phyloP scores from a whole-genome alignment of 768 basidiomycete species.

The Lentinula detonsa region DNA sequence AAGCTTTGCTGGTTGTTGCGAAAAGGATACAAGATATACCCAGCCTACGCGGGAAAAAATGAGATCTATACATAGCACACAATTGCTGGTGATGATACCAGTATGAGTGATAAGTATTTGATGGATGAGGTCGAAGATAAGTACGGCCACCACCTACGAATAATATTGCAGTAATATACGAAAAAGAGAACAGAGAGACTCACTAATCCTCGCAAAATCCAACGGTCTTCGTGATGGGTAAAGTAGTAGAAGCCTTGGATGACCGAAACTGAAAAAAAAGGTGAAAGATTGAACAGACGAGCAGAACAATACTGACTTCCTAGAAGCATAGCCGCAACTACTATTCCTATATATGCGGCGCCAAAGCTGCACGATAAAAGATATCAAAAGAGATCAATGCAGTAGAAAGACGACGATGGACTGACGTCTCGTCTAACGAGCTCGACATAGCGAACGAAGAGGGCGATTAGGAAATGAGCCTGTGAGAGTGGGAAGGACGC shows the following conservation, averaged over 20 bases:
- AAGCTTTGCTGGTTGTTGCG: slow-evolving; percentile 21
- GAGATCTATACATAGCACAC: not conserved
- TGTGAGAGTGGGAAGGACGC: not conserved
- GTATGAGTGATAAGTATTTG: slow-evolving; percentile 50
- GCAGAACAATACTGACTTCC: slow-evolving; percentile 27
- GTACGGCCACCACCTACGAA: slow-evolving; percentile 40
- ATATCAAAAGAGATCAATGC: not conserved
- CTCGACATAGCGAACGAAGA: not conserved
- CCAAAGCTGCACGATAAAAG: slow-evolving; percentile 30
- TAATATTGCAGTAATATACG: not conserved
- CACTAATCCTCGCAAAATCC: slow-evolving; percentile 42
- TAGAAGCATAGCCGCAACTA: slow-evolving; percentile 30
- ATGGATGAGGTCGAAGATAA: slow-evolving; percentile 46
- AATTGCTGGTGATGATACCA: slow-evolving; percentile 21
- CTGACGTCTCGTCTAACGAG: not conserved
- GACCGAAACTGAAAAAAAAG: slow-evolving; percentile 34
- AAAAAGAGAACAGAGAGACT: slow-evolving; percentile 8
- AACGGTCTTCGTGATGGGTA: slow-evolving; percentile 42
- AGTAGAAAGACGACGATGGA: not conserved
- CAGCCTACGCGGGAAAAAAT: slow-evolving; percentile 29
- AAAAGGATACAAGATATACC: slow-evolving; percentile 40
- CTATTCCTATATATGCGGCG: slow-evolving; percentile 42
- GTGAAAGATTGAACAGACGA: not conserved
- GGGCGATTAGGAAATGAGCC: not conserved
- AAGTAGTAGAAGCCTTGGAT: slow-evolving; percentile 54